These are phyloP conservation scores for Stagonosporopsis chrysanthemi DNA, from an alignment of 2,329 filamentous ascomycete species.

Conservation along the genomic window DNA sequence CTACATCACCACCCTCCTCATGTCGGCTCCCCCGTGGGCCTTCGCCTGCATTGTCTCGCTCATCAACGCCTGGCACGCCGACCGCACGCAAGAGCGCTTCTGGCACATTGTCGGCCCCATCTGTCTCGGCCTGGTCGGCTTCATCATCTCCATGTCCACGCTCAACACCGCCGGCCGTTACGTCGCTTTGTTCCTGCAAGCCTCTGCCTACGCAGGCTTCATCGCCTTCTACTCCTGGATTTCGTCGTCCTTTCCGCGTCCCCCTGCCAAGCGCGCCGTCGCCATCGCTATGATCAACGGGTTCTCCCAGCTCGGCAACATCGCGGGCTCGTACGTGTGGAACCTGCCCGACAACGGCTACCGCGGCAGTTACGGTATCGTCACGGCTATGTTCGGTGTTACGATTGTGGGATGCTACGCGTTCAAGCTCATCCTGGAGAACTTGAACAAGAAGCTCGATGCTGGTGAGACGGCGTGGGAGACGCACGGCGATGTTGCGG, in stretches of 20 bases:
- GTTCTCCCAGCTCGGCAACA: constrained; percentile 46
- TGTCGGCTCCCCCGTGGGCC: constrained; percentile 59
- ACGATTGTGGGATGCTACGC: constrained; percentile 61
- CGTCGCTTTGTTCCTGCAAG: constrained; percentile 45
- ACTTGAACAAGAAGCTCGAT: constrained; percentile 44
- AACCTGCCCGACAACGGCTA: constrained; percentile 65
- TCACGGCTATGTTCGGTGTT: constrained; percentile 69
- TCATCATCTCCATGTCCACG: constrained; percentile 49
- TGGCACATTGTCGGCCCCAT: constrained; percentile 61
- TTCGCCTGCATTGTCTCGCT: constrained; percentile 58
- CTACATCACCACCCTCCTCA: constrained; percentile 49
- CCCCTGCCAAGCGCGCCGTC: constrained; percentile 67
- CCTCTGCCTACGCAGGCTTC: constrained; percentile 51
- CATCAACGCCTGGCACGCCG: constrained; percentile 61
- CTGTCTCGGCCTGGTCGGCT: constrained; percentile 53
- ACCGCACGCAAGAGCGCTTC: constrained; percentile 58
- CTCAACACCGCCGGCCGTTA: constrained; percentile 43
- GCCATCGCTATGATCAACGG: constrained; percentile 69
- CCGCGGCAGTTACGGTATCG: constrained; percentile 70
- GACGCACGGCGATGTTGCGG: constrained; percentile 37
- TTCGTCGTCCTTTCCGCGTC: constrained; percentile 56
- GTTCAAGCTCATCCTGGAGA: constrained; percentile 39
- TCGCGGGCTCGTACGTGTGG: constrained; percentile 70
- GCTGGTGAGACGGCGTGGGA: constrained; percentile 40
- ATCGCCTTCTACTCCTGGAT: constrained; percentile 51